Conservation (phyloP, 208 protist species). For the Crithidia expoeki region DNA sequence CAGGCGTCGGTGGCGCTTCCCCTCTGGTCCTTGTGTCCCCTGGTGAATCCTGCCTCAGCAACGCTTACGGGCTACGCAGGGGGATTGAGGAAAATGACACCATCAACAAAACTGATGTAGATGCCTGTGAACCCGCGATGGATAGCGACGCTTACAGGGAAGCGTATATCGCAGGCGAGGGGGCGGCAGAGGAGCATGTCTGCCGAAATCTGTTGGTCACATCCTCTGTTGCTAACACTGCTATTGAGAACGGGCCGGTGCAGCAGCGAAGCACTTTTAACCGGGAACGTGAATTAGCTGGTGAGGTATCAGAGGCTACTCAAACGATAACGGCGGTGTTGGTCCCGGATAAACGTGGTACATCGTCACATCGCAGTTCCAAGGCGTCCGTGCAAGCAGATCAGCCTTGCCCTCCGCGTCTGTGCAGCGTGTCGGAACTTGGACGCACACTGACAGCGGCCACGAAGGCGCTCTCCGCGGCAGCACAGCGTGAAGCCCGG, state of each 20-base stretch:
- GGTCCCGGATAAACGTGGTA: not conserved
- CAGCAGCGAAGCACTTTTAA: no score
- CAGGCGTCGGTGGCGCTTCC: constrained; percentile 1
- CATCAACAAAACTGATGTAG: not conserved
- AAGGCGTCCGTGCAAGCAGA: not conserved
- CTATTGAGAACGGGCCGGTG: not conserved
- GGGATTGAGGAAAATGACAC: not conserved
- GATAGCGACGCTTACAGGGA: not conserved
- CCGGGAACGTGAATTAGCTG: no score
- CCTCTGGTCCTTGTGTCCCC: not conserved
- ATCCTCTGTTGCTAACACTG: not conserved
- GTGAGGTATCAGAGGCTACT: no score
- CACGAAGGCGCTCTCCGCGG: constrained; percentile 3
- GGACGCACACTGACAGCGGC: constrained; percentile 14
- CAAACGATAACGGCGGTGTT: not conserved
- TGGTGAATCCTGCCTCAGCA: constrained; percentile 3
- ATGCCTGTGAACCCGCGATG: not conserved
- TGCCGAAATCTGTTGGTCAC: not conserved
- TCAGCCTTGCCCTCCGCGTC: not conserved
- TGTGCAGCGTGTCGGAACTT: not conserved
- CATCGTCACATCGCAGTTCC: not conserved
- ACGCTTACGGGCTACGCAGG: not conserved
- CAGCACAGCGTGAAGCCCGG: constrained; percentile 8
- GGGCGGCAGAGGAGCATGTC: not conserved
- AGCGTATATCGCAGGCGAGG: not conserved